phyloP scores from a whole-genome alignment of 371 early-diverging fungal genomes.

The Apophysomyces ossiformis region DNA sequence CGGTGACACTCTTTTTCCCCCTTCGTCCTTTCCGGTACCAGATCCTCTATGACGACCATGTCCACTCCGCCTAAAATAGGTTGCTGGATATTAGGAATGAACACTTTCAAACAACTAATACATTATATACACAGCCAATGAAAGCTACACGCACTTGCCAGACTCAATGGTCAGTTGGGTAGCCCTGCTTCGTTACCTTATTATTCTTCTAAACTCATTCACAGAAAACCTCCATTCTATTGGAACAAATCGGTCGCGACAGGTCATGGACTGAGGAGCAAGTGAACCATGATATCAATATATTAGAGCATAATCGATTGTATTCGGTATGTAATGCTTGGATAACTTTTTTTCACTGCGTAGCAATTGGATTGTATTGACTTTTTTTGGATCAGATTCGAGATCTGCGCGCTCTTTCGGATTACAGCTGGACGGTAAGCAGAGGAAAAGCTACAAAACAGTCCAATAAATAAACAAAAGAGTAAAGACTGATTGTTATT shows the following conservation, averaged over 20 bases:
- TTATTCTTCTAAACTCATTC: not conserved
- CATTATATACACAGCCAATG: not conserved
- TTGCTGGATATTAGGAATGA: not conserved
- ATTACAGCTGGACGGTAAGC: constrained; percentile 2
- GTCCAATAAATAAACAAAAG: not conserved
- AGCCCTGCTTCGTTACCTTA: not conserved
- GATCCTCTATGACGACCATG: not conserved
- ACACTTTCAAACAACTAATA: not conserved
- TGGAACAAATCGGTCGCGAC: constrained; percentile 7
- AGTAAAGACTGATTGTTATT: not conserved
- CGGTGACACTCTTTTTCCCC: not conserved
- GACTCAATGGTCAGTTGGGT: not conserved
- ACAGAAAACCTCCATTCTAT: not conserved
- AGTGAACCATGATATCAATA: constrained; percentile 7
- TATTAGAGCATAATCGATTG: not conserved
- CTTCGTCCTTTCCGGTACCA: not conserved
- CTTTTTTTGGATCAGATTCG: not conserved
- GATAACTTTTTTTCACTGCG: not conserved
- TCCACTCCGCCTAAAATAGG: constrained; percentile 4
- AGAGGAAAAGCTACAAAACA: not conserved
- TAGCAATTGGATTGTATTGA: not conserved
- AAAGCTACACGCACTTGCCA: not conserved
- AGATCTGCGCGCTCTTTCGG: constrained; percentile 8
- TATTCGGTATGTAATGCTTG: not conserved
- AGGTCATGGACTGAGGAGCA: constrained; percentile 9